phyloP scores from a whole-genome alignment of 805 yeast species.

The Nakazawaea siamensis region DNA sequence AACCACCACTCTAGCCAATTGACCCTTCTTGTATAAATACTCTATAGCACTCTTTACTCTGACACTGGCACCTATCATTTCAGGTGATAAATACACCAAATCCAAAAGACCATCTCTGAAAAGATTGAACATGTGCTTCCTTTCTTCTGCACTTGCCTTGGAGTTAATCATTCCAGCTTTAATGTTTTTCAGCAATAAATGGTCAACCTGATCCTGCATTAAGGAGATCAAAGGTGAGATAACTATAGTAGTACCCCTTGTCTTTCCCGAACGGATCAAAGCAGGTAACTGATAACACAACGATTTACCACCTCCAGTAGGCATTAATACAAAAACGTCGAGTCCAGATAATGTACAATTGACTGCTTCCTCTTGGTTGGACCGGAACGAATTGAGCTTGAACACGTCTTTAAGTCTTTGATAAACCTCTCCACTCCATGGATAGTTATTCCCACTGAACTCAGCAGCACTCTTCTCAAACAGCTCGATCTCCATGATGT shows the following conservation, averaged over 20 bases:
- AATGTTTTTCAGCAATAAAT: constrained; percentile 57
- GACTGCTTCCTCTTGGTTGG: constrained; percentile 82
- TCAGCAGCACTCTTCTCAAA: constrained; percentile 18
- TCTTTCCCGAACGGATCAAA: constrained; percentile 61
- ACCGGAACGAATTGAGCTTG: constrained; percentile 59
- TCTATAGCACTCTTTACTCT: constrained; percentile 59
- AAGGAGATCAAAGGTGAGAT: constrained; percentile 90
- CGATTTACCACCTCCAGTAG: constrained; percentile 98
- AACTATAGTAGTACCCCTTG: constrained; percentile 82
- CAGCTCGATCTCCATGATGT: constrained; percentile 21
- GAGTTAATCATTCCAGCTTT: constrained; percentile 88
- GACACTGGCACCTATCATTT: constrained; percentile 75
- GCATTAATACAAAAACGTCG: constrained; percentile 94
- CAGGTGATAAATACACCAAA: constrained; percentile 86
- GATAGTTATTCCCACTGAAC: constrained; percentile 22
- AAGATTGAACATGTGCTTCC: constrained; percentile 50
- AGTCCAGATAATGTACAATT: constrained; percentile 66
- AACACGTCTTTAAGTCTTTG: constrained; percentile 50
- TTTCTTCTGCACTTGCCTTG: constrained; percentile 54
- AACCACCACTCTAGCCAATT: constrained; percentile 79
- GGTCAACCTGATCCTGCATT: constrained; percentile 96
- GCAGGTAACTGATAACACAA: constrained; percentile 95
- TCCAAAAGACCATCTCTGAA: constrained; percentile 63
- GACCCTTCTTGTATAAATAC: constrained; percentile 41
- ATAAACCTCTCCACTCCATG: constrained; percentile 68